Base-by-base conservation (phyloP, 495 filamentous ascomycete species). In the Achaetomiella virescens region DNA sequence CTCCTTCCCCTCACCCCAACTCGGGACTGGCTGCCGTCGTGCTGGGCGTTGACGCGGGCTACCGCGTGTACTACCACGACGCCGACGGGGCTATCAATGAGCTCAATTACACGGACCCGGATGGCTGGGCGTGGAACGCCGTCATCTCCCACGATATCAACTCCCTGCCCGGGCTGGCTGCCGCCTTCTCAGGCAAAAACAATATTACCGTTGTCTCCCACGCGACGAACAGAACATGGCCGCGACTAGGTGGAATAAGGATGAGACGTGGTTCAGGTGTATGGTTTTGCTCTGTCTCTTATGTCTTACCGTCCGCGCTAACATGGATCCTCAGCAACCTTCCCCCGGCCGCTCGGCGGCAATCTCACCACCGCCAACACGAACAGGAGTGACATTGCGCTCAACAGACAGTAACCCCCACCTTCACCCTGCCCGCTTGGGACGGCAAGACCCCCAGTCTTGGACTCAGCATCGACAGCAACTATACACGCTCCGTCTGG, bases 1-100 rank as follows among this genome's bases (percentile, higher is more conserved):
- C 55, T 4, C 58, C 64, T 20, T 18, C 50, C 7, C 43, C 70
- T 15, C 54, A 66, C 37, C 15, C 38, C 38, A 67, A 64, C 38
- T 67, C 69, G 1, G 66, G 67, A 0, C 50, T 74, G 36, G 54
- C 66, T 1, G 58, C 55, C 2, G 38, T 72, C 12, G 52, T 69
- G 8, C 66, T 72, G 14, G 68, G 69, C 29, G 24, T 36, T 8
- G 45, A 54, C 1, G 55, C 44, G 0, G 72, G 72, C 37, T 73
- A 73, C 21, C 65, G 69, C 2, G 43, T 73, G 8, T 74, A 66
- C 52, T 74, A 61, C 35, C 67, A 74, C 54, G 66, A 72, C 43
- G 46, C 47, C 12, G 35, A 68, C 47, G 57, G 54, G 45, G 43
- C 59, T 36, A 51, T 71, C 52, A 64, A 63, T 37, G 58, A 66